Percentiles rank a stretch among this genome's conserved stretches.
Evolutionary conservation across 805 yeast genomes (phyloP).

Genomic region (Candida mattraensis): DNA sequence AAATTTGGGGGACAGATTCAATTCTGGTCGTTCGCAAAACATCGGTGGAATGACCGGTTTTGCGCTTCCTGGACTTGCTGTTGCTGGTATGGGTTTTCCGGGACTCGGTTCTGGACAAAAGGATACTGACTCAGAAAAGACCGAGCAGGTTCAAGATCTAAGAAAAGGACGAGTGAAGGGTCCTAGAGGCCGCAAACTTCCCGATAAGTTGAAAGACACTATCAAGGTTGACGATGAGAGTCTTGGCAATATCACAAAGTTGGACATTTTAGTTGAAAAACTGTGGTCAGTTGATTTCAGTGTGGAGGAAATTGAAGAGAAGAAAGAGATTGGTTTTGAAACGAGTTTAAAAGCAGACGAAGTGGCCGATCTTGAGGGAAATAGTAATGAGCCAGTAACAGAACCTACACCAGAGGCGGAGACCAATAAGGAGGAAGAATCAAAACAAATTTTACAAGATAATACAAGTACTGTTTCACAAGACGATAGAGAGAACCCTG

Average conservation of each 20-base stretch:
- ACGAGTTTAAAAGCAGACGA: too few species aligned
- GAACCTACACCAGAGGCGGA: neutral
- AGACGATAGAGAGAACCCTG: too few species aligned
- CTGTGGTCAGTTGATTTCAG: conserved; percentile 38
- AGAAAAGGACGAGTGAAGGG: conserved; percentile 63
- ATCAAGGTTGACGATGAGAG: conserved; percentile 37
- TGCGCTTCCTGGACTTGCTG: conserved; percentile 53
- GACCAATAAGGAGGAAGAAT: neutral
- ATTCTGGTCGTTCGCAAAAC: conserved; percentile 52
- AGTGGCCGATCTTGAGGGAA: too few species aligned
- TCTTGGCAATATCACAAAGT: conserved; percentile 31
- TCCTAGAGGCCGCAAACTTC: conserved; percentile 71
- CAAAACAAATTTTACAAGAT: neutral
- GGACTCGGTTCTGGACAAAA: conserved; percentile 11
- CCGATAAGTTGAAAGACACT: conserved; percentile 50
- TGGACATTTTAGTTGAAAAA: conserved; percentile 34
- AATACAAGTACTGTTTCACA: too few species aligned
- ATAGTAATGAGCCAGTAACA: too few species aligned
- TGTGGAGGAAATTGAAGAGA: neutral
- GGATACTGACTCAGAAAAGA: conserved; percentile 14
- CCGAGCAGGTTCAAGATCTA: conserved; percentile 32
- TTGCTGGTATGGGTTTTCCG: conserved; percentile 47
- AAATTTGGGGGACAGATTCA: conserved; percentile 24
- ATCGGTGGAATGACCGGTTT: conserved; percentile 57
- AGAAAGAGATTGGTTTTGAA: too few species aligned